phyloP scores from a whole-genome alignment of 1,139 yeast genomes.

The Kluyveromyces sp. region DNA sequence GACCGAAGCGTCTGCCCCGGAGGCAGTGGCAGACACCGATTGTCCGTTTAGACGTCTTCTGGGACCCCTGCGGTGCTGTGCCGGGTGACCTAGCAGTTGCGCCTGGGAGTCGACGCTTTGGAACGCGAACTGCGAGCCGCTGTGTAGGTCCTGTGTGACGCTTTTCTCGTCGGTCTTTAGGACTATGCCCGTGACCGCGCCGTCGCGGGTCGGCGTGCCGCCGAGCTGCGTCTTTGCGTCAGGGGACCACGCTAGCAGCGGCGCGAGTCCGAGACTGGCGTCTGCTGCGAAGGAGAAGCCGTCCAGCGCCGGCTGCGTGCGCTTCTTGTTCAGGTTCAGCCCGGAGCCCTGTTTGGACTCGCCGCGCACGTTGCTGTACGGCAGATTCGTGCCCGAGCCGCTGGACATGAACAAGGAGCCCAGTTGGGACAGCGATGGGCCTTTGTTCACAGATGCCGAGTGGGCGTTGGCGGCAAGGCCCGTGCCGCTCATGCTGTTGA shows the following conservation, averaged over 20 bases:
- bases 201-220: background rate
- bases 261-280: slow-evolving; percentile 31
- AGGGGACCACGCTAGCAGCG: slow-evolving; percentile 24
- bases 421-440: slow-evolving; percentile 15
- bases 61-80: slow-evolving; percentile 13
- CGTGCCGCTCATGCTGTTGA: slow-evolving; percentile 8
- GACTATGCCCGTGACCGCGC: slow-evolving; percentile 1
- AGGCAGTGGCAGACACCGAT: slow-evolving; percentile 1
- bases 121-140: background rate
- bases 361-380: slow-evolving; percentile 2
- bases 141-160: background rate
- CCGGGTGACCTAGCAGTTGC: too few relatives aligned
- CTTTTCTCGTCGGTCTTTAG: slow-evolving; percentile 3
- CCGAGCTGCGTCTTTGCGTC: slow-evolving; percentile 6
- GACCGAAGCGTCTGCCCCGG: background rate
- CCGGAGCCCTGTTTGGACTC: slow-evolving; percentile 3
- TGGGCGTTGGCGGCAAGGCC: slow-evolving; percentile 12
- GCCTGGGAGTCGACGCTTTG: slow-evolving; percentile 3
- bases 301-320: slow-evolving; percentile 9
- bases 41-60: slow-evolving; percentile 14
- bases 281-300: slow-evolving; percentile 27
- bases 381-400: slow-evolving; percentile 6
- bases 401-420: slow-evolving; percentile 13
- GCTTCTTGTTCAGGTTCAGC: slow-evolving; percentile 6
- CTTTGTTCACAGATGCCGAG: slow-evolving; percentile 11